phyloP scores from a whole-genome alignment of 495 filamentous ascomycete genomes.

The Viridothelium virens region DNA sequence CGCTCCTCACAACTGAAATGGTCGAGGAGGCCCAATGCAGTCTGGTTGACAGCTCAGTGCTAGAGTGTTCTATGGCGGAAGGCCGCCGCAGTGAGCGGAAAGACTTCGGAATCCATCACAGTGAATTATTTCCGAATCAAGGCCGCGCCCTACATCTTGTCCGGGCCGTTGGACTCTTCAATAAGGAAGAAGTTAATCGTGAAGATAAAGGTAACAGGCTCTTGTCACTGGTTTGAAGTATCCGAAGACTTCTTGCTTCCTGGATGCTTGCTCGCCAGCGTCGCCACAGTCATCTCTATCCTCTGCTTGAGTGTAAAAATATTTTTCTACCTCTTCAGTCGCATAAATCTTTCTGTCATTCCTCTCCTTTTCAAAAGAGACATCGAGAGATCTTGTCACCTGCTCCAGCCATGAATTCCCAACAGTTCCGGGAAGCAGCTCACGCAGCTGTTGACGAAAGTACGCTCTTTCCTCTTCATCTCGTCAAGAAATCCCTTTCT shows the following conservation, averaged over 20 bases:
- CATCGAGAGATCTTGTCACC: not conserved
- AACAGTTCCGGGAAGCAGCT: constrained; percentile 74
- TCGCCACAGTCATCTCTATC: too few relatives aligned
- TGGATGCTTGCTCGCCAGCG: too few relatives aligned
- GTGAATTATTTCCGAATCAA: not conserved
- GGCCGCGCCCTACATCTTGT: not conserved
- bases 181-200: not conserved
- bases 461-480: constrained; percentile 36
- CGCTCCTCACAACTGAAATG: too few relatives aligned
- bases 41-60: too few relatives aligned
- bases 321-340: not conserved
- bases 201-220: not conserved
- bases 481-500: constrained; percentile 4
- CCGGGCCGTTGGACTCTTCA: too few relatives aligned
- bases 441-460: constrained; percentile 79
- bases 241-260: too few relatives aligned
- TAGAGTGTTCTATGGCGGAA: not conserved
- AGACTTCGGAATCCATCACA: not conserved
- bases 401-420: constrained; percentile 59
- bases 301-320: not conserved
- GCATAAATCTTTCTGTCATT: not conserved
- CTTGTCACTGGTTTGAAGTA: too few relatives aligned
- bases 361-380: not conserved
- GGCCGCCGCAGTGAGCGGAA: not conserved
- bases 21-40: too few relatives aligned